Conservation (phyloP, 2,329 filamentous ascomycete genomes). For the Aureobasidium zeae region DNA sequence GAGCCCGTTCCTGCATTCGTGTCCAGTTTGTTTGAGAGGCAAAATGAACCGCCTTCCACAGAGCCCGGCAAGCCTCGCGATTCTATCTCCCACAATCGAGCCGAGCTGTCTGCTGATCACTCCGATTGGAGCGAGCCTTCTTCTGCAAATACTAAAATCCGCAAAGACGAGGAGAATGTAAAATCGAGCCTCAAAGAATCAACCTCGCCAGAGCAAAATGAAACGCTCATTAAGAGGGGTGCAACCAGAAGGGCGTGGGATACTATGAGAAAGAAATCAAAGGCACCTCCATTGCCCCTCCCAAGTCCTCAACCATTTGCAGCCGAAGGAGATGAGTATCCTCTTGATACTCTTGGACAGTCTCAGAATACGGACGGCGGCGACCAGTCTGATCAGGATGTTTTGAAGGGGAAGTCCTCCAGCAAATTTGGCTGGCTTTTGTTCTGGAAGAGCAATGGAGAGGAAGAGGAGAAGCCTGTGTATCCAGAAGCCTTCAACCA, state of each 20-base stretch:
- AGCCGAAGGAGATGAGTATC: conserved; percentile 27
- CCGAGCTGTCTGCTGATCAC: too few relatives aligned
- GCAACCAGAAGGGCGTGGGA: conserved; percentile 18
- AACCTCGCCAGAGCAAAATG: neutral
- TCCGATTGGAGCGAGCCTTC: conserved; percentile 6
- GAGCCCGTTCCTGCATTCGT: neutral
- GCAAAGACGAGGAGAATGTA: neutral
- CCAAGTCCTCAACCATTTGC: conserved; percentile 37
- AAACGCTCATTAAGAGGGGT: neutral
- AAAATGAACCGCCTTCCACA: too few relatives aligned
- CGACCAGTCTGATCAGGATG: conserved; percentile 17
- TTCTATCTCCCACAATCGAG: too few relatives aligned
- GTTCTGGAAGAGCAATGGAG: conserved; percentile 26
- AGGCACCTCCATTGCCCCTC: conserved; percentile 27
- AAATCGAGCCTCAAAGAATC: conserved; percentile 1
- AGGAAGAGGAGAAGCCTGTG: conserved; percentile 24
- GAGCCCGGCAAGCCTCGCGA: too few relatives aligned
- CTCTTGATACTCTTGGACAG: conserved; percentile 17
- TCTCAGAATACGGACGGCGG: conserved; percentile 2
- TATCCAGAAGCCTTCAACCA: conserved; percentile 58
- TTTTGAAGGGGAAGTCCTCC: conserved; percentile 23
- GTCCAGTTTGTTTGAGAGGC: too few relatives aligned
- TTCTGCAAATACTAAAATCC: neutral
- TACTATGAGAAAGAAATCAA: conserved; percentile 19
- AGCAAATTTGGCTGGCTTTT: conserved; percentile 21